Percentiles rank a stretch among this genome's conserved stretches.
Evolutionary conservation across 805 yeast species (phyloP).

Genomic region (Scheffersomyces amazonensis): DNA sequence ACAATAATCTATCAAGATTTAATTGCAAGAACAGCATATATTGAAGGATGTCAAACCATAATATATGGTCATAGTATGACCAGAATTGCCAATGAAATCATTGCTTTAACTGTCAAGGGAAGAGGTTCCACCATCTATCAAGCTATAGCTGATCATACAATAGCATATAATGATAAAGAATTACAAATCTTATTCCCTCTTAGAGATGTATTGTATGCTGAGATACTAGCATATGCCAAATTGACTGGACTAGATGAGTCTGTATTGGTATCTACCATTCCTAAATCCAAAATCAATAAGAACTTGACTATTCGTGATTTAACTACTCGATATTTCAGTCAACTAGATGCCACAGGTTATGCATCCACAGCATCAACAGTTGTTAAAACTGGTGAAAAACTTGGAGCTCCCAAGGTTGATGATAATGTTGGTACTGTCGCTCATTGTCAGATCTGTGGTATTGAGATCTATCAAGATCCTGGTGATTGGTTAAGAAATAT

Average conservation of each 20-base stretch:
- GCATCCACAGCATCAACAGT: constrained; percentile 92
- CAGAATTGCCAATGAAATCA: constrained; percentile 72
- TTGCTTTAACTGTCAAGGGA: constrained; percentile 80
- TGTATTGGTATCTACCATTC: constrained; percentile 15
- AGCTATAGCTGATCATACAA: constrained; percentile 44
- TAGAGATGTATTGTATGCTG: constrained; percentile 70
- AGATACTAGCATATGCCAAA: constrained; percentile 54
- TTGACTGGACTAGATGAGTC: constrained; percentile 38
- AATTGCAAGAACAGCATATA: constrained; percentile 44
- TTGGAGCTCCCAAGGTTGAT: constrained; percentile 45
- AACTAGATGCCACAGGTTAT: constrained; percentile 68
- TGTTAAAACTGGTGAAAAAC: constrained; percentile 80
- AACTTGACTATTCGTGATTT: constrained; percentile 82
- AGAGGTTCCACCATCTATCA: constrained; percentile 69
- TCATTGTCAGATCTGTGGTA: constrained; percentile 57
- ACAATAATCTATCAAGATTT: constrained; percentile 46
- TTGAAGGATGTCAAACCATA: constrained; percentile 50
- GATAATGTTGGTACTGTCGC: constrained; percentile 1
- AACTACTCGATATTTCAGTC: constrained; percentile 66
- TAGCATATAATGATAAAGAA: constrained; percentile 20
- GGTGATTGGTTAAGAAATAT: constrained; percentile 65
- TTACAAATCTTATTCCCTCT: constrained; percentile 64
- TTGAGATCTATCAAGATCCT: constrained; percentile 54
- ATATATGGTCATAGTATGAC: constrained; percentile 82
- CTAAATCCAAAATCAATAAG: constrained; percentile 47